Conservation (phyloP, 768 basidiomycete species). For the Tephrocybe sp. region DNA sequence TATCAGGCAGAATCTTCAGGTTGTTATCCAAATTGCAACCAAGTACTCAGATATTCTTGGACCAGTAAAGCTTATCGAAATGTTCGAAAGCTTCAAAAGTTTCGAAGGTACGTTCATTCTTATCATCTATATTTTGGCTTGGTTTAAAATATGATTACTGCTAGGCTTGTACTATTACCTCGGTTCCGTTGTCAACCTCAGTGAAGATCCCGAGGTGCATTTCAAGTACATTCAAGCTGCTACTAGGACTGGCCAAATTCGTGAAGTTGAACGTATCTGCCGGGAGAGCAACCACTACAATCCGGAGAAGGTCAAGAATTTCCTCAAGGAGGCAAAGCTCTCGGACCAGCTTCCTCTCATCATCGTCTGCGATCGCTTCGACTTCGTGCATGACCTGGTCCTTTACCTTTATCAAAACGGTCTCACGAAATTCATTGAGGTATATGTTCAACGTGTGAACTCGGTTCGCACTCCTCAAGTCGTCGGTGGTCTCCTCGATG, state of each 20-base stretch:
- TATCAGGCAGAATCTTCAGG: slow-evolving; percentile 95
- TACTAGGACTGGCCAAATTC: slow-evolving; percentile 95
- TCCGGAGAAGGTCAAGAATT: slow-evolving; percentile 99
- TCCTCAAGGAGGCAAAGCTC: slow-evolving; percentile 98
- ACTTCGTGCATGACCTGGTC: slow-evolving; percentile 98
- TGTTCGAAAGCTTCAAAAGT: slow-evolving; percentile 97
- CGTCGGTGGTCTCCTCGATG: slow-evolving; percentile 93
- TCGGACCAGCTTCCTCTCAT: slow-evolving; percentile 96
- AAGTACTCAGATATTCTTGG: slow-evolving; percentile 99
- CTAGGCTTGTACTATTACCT: slow-evolving; percentile 96
- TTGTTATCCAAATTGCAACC: slow-evolving; percentile 96
- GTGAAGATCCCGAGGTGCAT: slow-evolving; percentile 94
- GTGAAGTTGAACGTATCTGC: slow-evolving; percentile 98
- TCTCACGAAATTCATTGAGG: slow-evolving; percentile 95
- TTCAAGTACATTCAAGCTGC: slow-evolving; percentile 99
- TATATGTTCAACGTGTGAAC: slow-evolving; percentile 99
- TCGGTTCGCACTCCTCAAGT: slow-evolving; percentile 97
- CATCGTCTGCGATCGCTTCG: slow-evolving; percentile 99
- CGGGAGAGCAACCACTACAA: slow-evolving; percentile 97
- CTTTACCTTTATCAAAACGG: slow-evolving; percentile 98
- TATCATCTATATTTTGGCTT: background rate
- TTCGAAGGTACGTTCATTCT: slow-evolving; percentile 70
- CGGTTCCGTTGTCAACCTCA: slow-evolving; percentile 96
- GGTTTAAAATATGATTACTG: background rate
- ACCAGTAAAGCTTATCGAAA: slow-evolving; percentile 95